Conservation (phyloP, 2,329 filamentous ascomycete genomes). For the Colletotrichum sansevieriae region DNA sequence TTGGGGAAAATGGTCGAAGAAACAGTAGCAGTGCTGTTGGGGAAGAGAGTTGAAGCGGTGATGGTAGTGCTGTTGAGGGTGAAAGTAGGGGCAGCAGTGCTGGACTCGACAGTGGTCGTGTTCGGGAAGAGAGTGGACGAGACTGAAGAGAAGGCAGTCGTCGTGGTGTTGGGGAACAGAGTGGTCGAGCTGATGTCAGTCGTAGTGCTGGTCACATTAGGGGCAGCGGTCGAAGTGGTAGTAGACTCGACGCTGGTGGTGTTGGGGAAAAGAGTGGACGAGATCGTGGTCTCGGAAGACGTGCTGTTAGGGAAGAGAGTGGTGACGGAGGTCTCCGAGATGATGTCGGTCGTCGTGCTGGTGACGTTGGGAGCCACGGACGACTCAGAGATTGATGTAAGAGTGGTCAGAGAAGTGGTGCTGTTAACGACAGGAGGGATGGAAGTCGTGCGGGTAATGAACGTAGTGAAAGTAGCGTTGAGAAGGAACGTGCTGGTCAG, state of each 20-base stretch:
- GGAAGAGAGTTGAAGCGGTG: conserved; percentile 5
- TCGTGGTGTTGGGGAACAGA: neutral
- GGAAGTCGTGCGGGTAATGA: conserved; percentile 36
- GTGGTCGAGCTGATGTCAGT: neutral
- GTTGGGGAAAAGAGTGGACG: conserved; percentile 14
- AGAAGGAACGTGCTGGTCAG: conserved; percentile 30
- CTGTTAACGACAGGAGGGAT: conserved; percentile 15
- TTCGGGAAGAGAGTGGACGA: conserved; percentile 23
- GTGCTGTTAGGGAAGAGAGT: conserved; percentile 19
- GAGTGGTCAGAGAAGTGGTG: conserved; percentile 1
- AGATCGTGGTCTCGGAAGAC: conserved; percentile 7
- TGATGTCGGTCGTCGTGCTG: neutral
- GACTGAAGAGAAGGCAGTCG: neutral
- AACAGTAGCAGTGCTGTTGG: conserved; percentile 5
- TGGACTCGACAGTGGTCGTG: neutral
- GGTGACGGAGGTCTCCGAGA: neutral
- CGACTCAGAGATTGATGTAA: neutral
- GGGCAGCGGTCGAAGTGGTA: conserved; percentile 4
- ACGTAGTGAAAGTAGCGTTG: conserved; percentile 39
- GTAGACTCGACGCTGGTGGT: neutral
- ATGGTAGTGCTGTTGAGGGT: conserved; percentile 12
- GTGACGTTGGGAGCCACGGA: conserved; percentile 1
- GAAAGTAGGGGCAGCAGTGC: neutral
- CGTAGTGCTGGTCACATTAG: conserved; percentile 11
- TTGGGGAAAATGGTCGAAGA: conserved; percentile 16